Percentiles rank a stretch among this genome's conserved stretches.
phyloP scores from a whole-genome alignment of 106 monocot species.

The Acorus calamus region DNA sequence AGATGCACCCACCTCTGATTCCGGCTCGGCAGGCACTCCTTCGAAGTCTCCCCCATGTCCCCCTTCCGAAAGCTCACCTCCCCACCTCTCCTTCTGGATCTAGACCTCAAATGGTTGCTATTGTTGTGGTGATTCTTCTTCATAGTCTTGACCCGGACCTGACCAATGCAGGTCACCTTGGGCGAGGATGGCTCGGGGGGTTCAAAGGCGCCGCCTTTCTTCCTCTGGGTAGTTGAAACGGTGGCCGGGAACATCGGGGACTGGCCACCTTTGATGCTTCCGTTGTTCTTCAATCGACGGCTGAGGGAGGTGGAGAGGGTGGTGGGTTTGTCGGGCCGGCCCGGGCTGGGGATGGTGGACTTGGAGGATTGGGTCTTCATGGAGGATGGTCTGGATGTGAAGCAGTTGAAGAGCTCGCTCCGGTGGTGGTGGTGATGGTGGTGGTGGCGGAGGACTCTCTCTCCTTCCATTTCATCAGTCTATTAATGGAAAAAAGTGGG shows the following conservation, averaged over 20 bases:
- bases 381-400: constrained; percentile 57
- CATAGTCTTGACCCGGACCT: constrained; percentile 58
- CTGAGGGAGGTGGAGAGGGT: constrained; percentile 64
- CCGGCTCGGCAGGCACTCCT: constrained; percentile 7
- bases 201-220: constrained; percentile 46
- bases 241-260: constrained; percentile 71
- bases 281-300: constrained; percentile 55
- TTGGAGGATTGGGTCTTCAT: constrained; percentile 45
- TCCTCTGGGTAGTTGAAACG: constrained; percentile 16
- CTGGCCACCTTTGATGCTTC: constrained; percentile 78
- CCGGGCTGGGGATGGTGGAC: constrained; percentile 45
- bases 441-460: constrained; percentile 11
- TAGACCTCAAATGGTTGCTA: constrained; percentile 26
- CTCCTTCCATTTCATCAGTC: neutral
- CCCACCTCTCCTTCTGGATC: constrained; percentile 36
- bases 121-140: constrained; percentile 31
- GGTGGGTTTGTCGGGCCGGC: constrained; percentile 22
- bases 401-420: constrained; percentile 80
- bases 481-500: too few species aligned
- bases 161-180: constrained; percentile 98
- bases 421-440: constrained; percentile 16
- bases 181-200: constrained; percentile 85
- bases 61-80: constrained; percentile 41
- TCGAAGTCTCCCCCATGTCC: constrained; percentile 4
- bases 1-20: constrained; percentile 37